Evolutionary conservation across 371 early-diverging fungal genomes (phyloP).

Genomic region (Mortierella sp.): DNA sequence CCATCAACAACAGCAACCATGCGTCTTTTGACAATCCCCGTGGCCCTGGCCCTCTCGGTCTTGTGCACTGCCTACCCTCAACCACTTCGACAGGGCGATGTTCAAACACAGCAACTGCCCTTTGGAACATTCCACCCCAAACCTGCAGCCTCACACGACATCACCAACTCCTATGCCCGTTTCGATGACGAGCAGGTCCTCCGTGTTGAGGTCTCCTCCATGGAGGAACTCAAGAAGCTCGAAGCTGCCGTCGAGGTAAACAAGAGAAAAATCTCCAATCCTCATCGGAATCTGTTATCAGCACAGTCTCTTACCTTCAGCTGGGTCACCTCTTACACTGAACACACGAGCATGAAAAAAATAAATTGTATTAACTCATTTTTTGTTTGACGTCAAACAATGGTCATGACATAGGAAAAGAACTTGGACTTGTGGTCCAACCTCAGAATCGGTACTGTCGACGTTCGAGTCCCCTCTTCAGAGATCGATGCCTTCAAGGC

Average conservation of each 20-base stretch:
- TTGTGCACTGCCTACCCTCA: slow-evolving; percentile 27
- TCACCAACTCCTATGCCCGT: slow-evolving; percentile 34
- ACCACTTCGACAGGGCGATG: neutral
- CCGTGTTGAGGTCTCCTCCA: slow-evolving; percentile 43
- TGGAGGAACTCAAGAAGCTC: slow-evolving; percentile 42
- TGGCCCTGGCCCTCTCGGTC: slow-evolving; percentile 35
- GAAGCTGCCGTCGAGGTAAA: slow-evolving; percentile 48
- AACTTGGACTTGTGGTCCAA: slow-evolving; percentile 58
- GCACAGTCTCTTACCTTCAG: too few species aligned
- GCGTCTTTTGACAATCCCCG: slow-evolving; percentile 39
- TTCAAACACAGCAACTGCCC: slow-evolving; percentile 36
- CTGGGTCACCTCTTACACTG: neutral
- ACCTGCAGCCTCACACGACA: neutral
- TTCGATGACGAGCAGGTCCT: slow-evolving; percentile 52
- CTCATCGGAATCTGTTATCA: neutral
- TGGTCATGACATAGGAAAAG: slow-evolving; percentile 14
- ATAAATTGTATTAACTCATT: neutral
- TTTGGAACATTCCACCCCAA: slow-evolving; percentile 12
- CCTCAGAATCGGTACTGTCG: slow-evolving; percentile 51
- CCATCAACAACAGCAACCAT: slow-evolving; percentile 9
- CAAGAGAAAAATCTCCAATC: neutral
- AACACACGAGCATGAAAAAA: neutral
- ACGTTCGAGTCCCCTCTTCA: slow-evolving; percentile 44
- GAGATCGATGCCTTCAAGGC: slow-evolving; percentile 21
- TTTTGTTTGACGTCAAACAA: neutral